Evolutionary conservation across 139 green algal species (phyloP).

Genomic region (Dunaliella primolecta): DNA sequence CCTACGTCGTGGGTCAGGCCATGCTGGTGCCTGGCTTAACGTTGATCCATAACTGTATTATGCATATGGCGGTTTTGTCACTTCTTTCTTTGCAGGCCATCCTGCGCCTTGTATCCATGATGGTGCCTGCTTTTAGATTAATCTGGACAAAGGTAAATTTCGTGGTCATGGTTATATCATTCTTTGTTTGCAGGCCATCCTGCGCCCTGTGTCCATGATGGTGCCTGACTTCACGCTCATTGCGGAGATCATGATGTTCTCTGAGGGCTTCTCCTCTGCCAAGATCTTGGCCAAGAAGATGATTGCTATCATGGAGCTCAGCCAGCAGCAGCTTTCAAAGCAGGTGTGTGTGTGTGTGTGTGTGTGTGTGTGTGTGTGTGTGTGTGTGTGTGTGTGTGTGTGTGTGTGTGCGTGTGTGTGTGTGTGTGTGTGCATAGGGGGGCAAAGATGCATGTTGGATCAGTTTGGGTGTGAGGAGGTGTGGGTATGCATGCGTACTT

Average conservation of each 20-base stretch:
- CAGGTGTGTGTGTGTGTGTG: conserved; percentile 31
- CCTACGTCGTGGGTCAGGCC: too few relatives aligned
- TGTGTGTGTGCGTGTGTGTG: background rate
- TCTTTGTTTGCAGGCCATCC: conserved; percentile 78
- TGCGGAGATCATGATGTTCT: conserved; percentile 88
- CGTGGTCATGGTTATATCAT: background rate
- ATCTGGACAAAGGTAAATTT: too few relatives aligned
- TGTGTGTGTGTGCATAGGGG: conserved; percentile 5
- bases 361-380: conserved; percentile 11
- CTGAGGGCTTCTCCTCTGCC: conserved; percentile 74
- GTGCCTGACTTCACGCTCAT: conserved; percentile 88
- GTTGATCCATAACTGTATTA: too few relatives aligned
- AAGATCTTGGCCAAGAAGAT: conserved; percentile 85
- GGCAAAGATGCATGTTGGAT: too few relatives aligned
- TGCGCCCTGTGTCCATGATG: conserved; percentile 87
- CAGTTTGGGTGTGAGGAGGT: too few relatives aligned
- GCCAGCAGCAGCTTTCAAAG: conserved; percentile 83
- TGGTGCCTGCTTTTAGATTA: too few relatives aligned
- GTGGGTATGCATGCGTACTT: too few relatives aligned
- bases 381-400: background rate
- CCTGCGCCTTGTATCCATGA: conserved; percentile 80
- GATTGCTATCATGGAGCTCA: conserved; percentile 86
- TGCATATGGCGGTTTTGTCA: too few relatives aligned
- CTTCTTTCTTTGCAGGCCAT: too few relatives aligned
- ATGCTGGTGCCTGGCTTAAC: too few relatives aligned